Conservation (phyloP, 768 basidiomycete genomes). For the Mycena galericulata region DNA sequence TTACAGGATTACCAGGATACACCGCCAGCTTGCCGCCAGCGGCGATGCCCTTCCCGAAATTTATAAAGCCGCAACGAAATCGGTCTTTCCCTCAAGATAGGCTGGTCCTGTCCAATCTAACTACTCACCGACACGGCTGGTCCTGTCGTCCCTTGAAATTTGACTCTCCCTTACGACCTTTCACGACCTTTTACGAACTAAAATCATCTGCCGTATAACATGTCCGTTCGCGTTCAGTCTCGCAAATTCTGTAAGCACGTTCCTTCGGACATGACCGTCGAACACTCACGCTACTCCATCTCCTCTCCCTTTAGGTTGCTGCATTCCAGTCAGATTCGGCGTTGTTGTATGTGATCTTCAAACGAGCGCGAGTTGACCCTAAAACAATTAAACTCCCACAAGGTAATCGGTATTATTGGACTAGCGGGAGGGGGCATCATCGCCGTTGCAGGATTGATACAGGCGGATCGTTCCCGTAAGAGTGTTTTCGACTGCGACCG, state of each 20-base stretch:
- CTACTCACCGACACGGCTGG: conserved; percentile 44
- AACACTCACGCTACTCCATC: too few relatives aligned
- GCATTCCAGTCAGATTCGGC: conserved; percentile 62
- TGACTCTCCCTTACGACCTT: conserved; percentile 30
- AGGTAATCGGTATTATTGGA: conserved; percentile 60
- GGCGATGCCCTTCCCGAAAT: conserved; percentile 18
- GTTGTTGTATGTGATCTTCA: conserved; percentile 58
- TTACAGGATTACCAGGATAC: conserved; percentile 10
- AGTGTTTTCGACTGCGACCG: background rate
- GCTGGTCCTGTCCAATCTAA: conserved; percentile 59
- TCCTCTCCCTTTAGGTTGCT: conserved; percentile 48
- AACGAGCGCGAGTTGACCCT: background rate
- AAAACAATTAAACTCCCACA: background rate
- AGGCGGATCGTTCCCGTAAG: conserved; percentile 47
- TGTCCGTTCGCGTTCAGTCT: conserved; percentile 48
- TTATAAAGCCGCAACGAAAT: conserved; percentile 47
- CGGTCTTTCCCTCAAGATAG: conserved; percentile 45
- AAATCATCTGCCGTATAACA: conserved; percentile 36
- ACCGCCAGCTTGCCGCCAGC: background rate
- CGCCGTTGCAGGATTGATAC: conserved; percentile 53
- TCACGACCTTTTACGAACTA: conserved; percentile 29
- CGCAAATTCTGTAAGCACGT: conserved; percentile 59
- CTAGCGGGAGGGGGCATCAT: conserved; percentile 56
- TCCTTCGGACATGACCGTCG: background rate
- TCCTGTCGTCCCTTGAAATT: conserved; percentile 35